A percentile compares a stretch with the other conserved stretches of the same genome.
phyloP scores from a whole-genome alignment of 305 asterid species.

The Fraxinus ornus region DNA sequence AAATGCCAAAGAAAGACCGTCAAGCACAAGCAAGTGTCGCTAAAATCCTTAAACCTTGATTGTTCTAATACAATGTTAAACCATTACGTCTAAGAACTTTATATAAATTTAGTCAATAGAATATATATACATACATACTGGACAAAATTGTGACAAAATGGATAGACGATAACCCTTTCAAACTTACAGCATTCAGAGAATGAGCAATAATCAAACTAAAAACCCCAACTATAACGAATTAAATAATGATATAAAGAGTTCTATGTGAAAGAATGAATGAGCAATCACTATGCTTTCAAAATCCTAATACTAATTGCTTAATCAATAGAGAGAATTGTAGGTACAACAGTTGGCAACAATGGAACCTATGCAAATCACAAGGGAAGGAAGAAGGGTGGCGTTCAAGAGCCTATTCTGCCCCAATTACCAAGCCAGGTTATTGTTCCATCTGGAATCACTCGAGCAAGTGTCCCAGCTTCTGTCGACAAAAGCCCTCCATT shows the following conservation, averaged over 20 bases:
- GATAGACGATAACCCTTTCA: background rate
- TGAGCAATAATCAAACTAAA: background rate
- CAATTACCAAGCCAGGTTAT: slow-evolving; percentile 81
- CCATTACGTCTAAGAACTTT: too few relatives aligned
- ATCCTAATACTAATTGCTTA: too few relatives aligned
- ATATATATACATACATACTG: too few relatives aligned
- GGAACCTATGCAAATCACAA: slow-evolving; percentile 69
- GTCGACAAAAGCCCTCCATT: slow-evolving; percentile 96
- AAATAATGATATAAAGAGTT: background rate
- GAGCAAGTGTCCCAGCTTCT: slow-evolving; percentile 97
- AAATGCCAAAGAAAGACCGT: too few relatives aligned
- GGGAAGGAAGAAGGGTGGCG: slow-evolving; percentile 76
- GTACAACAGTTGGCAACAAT: slow-evolving; percentile 81
- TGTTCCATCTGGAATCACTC: slow-evolving; percentile 92
- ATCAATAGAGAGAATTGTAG: slow-evolving; percentile 75
- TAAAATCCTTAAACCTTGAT: too few relatives aligned
- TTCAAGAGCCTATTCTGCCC: slow-evolving; percentile 69
- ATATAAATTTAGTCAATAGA: too few relatives aligned
- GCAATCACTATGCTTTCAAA: background rate
- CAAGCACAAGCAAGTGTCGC: too few relatives aligned
- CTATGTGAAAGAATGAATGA: slow-evolving; percentile 26
- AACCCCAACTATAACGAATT: background rate
- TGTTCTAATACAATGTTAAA: too few relatives aligned
- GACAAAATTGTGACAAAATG: background rate
- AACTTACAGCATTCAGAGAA: background rate